Evolutionary conservation across 2,329 filamentous ascomycete species (phyloP), one percentile per base, ranked within the genome.

Genomic region (Verticillium longisporum): DNA sequence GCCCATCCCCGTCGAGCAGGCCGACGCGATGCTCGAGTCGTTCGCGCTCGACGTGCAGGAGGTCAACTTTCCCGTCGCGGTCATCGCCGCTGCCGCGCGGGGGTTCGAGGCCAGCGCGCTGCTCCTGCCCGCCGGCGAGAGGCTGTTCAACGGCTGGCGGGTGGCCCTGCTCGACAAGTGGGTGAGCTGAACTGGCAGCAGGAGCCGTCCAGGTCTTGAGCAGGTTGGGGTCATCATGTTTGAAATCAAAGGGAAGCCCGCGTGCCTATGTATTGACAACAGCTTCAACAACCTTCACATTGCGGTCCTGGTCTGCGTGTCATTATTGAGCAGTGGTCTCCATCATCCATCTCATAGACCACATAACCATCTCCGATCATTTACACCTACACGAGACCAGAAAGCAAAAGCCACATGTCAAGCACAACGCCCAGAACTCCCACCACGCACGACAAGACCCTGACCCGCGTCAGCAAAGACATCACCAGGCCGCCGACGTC

Each of bases 101-200:
- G 73, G 71, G 10, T 73, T 92, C 32, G 69, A 75, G 11, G 68
- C 68, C 7, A 86, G 82, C 65, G 83, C 79, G 38, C 53, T 63
- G 3, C 68, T 85, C 15, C 69, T 91, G 9, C 88, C 88, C 1
- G 69, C 66, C 0, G 75, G 75, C 9, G 84, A 88, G 62, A 78
- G 84, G 61, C 74, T 67, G 33, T 89, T 90, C 65, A 79, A 83
- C 68, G 83, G 81, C n/a, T 92, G 88, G 88, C 80, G 80, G 32
- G 85, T 91, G 5, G 87, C 86, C 1, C 70, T 91, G 18, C 68
- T 91, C 62, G 79, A 82, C 64, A 76, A 81, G 62, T 87, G 82
- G 73, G 72, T 76, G 41, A 32, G 41, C 9, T 59, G 18, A 60
- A 21, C n/a, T n/a, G 38, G 32, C 13, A 32, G 37, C 37, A n/a